phyloP scores from a whole-genome alignment of 2,329 filamentous ascomycete genomes.

The Claviceps monticola region DNA sequence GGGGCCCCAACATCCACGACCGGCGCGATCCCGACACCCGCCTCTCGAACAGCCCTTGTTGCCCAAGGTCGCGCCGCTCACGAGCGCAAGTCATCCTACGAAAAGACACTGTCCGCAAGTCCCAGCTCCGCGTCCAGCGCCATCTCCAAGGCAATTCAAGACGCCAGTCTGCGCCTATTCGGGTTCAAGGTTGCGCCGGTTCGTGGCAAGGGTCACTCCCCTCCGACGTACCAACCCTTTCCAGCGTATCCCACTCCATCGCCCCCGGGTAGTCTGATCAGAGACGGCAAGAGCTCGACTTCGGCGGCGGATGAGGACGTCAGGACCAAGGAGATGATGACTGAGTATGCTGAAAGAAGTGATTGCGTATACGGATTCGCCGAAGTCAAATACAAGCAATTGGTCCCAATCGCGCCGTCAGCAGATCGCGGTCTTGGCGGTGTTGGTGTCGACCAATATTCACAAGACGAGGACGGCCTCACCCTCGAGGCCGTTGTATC shows the following conservation, averaged over 20 bases:
- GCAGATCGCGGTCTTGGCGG: conserved; percentile 57
- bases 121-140: conserved; percentile 67
- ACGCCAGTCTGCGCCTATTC: conserved; percentile 67
- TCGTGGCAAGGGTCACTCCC: conserved; percentile 53
- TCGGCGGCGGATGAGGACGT: conserved; percentile 69
- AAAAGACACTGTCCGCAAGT: conserved; percentile 57
- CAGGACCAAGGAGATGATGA: conserved; percentile 64
- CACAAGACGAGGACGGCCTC: conserved; percentile 55
- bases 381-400: conserved; percentile 94
- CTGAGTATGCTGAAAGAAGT: conserved; percentile 83
- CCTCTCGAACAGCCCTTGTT: conserved; percentile 62
- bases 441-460: conserved; percentile 37
- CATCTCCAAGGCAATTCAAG: conserved; percentile 87
- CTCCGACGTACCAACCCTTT: conserved; percentile 68
- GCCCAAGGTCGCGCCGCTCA: conserved; percentile 56
- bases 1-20: conserved; percentile 54
- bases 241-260: conserved; percentile 68
- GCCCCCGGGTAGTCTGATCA: conserved; percentile 45
- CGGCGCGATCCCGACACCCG: conserved; percentile 52
- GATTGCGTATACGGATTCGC: conserved; percentile 97
- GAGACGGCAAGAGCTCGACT: conserved; percentile 44
- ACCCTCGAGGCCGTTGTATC: conserved; percentile 76
- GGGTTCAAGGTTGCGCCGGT: conserved; percentile 58
- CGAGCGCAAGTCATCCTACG: conserved; percentile 66
- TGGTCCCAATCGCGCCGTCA: conserved; percentile 78